Evolutionary conservation across 192 early-diverging fungal species (phyloP).

Genomic region (Linderina pennispora): DNA sequence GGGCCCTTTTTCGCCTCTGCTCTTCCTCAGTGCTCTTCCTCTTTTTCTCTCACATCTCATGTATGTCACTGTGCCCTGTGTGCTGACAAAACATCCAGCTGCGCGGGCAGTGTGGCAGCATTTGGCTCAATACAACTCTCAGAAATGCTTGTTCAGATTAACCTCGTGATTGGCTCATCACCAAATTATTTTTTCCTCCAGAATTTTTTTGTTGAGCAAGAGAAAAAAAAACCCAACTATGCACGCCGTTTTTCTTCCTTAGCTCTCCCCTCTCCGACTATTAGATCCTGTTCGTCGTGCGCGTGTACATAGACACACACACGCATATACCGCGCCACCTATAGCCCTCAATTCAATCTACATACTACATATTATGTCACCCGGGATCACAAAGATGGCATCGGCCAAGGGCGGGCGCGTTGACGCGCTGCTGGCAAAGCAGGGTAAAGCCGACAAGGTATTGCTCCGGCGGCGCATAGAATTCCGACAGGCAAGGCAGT

Average conservation of each 20-base stretch:
- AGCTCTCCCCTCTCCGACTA: too few species aligned
- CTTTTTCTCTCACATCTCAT: neutral
- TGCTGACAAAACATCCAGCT: too few species aligned
- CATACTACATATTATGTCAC: too few species aligned
- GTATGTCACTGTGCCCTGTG: slow-evolving; percentile 3
- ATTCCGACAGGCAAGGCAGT: slow-evolving; percentile 51
- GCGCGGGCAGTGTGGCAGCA: too few species aligned
- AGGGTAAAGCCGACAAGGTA: slow-evolving; percentile 41
- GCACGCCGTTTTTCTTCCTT: too few species aligned
- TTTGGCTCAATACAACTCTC: too few species aligned
- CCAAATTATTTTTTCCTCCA: neutral
- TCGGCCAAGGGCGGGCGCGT: slow-evolving; percentile 17
- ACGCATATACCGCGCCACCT: too few species aligned
- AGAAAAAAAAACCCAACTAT: too few species aligned
- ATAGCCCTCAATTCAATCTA: too few species aligned
- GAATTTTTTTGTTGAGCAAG: neutral
- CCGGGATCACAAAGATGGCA: too few species aligned
- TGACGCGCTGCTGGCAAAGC: slow-evolving; percentile 38
- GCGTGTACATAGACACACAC: too few species aligned
- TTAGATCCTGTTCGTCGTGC: too few species aligned
- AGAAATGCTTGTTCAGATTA: slow-evolving; percentile 1
- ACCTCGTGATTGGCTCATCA: neutral
- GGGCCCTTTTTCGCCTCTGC: neutral
- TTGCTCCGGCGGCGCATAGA: slow-evolving; percentile 53
- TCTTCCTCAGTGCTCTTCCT: neutral